Base-by-base conservation (phyloP, 441 rosid species). In the Gossypium gossypioides region DNA sequence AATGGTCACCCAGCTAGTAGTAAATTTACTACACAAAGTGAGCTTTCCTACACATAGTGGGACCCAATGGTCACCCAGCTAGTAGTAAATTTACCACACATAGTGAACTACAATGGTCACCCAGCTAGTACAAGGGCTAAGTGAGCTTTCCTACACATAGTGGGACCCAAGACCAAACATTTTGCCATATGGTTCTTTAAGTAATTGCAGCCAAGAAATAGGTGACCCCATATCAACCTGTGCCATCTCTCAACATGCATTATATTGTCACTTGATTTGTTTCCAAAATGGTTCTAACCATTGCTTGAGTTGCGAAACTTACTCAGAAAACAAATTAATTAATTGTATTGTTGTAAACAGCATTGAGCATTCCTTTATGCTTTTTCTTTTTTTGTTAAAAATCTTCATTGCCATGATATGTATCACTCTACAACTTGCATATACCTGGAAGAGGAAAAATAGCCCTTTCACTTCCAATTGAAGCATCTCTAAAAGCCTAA, bases 361-460 rank as follows among this genome's bases (percentile, higher is more conserved):
- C 57, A 50, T 16, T 68, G 9, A 48, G 22, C 40, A 50, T 16
- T 52, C 25, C 27, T 27, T 4, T 16, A 29, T 51, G 72, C 59
- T 15, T 32, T 13, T 48, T 22, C 21, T 57, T 57, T 57, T 22
- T 3, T 3, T 3, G 24, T 48, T 48, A 21, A 32, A 18, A 69
- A 19, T 22, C 42, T 69, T 54, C 72, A 69, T 69, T 69, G 61
- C 50, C 32, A 54, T 46, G 72, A 18, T 54, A 34, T 51, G 71
- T 6, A 54, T 52, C 19, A 54, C 1, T 34, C 51, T 34, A 37
- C 72, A 69, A 34, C 62, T 29, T 69, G 46, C 19, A 19, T 34
- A 24, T 13, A 22, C 12, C 3, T 34, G 52, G 59, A 68, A 67
- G 44, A 48, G 58, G 44, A 27, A 81, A 75, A 78, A 71, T 46